Evolutionary conservation across 1,284 basidiomycete species (phyloP).

Genomic region (Phlebopus sp.): DNA sequence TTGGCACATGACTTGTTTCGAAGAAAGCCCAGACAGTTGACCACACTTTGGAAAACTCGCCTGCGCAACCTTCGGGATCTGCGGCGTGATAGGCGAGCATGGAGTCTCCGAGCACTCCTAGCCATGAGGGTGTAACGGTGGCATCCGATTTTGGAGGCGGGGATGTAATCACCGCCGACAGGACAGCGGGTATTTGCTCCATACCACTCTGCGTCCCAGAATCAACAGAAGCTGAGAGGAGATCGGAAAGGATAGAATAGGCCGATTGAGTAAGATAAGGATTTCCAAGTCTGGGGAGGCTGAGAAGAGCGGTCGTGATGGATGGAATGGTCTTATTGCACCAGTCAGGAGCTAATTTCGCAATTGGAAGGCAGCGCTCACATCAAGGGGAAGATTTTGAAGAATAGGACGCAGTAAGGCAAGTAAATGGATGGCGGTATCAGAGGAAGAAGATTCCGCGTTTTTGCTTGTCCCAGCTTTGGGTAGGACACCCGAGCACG

Average conservation of each 20-base stretch:
- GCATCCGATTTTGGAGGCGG: conserved; percentile 67
- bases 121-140: conserved; percentile 68
- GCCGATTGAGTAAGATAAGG: conserved; percentile 82
- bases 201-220: conserved; percentile 42
- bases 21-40: conserved; percentile 74
- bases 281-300: conserved; percentile 79
- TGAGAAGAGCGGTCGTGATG: conserved; percentile 69
- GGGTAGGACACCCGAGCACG: conserved; percentile 57
- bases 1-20: conserved; percentile 54
- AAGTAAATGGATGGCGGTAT: conserved; percentile 80
- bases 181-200: conserved; percentile 63
- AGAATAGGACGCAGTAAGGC: conserved; percentile 68
- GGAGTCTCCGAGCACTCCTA: conserved; percentile 66
- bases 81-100: conserved; percentile 58
- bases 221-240: conserved; percentile 54
- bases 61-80: conserved; percentile 47
- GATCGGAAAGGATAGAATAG: conserved; percentile 76
- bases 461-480: conserved; percentile 57
- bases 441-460: conserved; percentile 55
- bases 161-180: conserved; percentile 73
- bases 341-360: conserved; percentile 9
- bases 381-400: conserved; percentile 61
- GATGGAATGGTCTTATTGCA: conserved; percentile 60
- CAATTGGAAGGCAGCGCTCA: conserved; percentile 36
- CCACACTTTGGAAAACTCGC: conserved; percentile 69